Conservation (phyloP, 2,329 filamentous ascomycete genomes). For the Pseudogymnoascus sp. region DNA sequence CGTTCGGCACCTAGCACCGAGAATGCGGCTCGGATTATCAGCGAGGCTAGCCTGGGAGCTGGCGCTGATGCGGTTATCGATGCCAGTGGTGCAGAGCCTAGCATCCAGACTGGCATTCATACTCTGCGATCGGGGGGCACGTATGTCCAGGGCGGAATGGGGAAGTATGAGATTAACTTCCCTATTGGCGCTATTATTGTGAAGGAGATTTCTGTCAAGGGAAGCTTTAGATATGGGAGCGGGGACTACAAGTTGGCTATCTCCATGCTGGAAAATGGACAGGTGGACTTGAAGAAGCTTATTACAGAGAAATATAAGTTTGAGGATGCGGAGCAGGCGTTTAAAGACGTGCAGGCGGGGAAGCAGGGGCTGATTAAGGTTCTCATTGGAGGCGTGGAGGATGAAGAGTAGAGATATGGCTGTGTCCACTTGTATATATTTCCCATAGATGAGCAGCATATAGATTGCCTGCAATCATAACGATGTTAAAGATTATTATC, state of each 20-base stretch:
- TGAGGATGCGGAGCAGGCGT: conserved; percentile 74
- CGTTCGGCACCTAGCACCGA: conserved; percentile 65
- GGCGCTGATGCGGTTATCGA: conserved; percentile 45
- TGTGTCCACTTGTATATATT: background rate
- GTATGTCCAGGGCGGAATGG: conserved; percentile 47
- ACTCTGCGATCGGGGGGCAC: conserved; percentile 42
- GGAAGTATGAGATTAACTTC: conserved; percentile 43
- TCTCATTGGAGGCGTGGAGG: conserved; percentile 46
- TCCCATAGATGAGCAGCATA: background rate
- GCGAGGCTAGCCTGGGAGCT: conserved; percentile 13
- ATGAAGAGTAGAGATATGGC: background rate
- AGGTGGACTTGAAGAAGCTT: conserved; percentile 73
- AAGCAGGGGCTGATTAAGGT: conserved; percentile 58
- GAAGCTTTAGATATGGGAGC: conserved; percentile 48
- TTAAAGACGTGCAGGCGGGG: conserved; percentile 75
- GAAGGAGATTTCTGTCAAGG: conserved; percentile 45
- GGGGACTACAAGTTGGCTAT: conserved; percentile 77
- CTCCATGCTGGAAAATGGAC: conserved; percentile 62
- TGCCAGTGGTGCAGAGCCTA: conserved; percentile 45
- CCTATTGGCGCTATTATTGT: conserved; percentile 44
- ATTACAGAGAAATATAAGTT: conserved; percentile 73
- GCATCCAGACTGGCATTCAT: conserved; percentile 45
- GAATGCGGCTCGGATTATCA: conserved; percentile 54
- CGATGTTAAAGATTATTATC: background rate
- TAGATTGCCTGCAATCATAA: background rate